Percentiles rank a stretch among this genome's conserved stretches.
Evolutionary conservation across 768 basidiomycete species (phyloP).

Genomic region (Suillus decipiens): DNA sequence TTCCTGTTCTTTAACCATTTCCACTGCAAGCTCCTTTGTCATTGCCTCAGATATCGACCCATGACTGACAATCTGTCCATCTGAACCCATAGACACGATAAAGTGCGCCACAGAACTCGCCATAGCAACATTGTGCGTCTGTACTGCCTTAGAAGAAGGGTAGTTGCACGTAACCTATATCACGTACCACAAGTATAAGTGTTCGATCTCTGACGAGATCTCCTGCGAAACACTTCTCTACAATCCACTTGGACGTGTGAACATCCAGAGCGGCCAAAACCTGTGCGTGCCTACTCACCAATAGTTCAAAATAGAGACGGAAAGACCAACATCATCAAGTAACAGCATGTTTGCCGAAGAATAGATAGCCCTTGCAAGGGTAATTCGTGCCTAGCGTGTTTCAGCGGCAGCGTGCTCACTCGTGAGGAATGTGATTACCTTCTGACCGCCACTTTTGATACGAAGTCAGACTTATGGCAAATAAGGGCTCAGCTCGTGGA

Average conservation of each 20-base stretch:
- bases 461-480: background rate
- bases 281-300: slow-evolving; percentile 8
- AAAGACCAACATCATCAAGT: slow-evolving; percentile 64
- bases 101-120: slow-evolving; percentile 28
- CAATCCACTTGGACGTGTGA: slow-evolving; percentile 52
- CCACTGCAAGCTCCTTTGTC: slow-evolving; percentile 32
- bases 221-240: slow-evolving; percentile 47
- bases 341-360: slow-evolving; percentile 62
- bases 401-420: background rate
- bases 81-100: slow-evolving; percentile 53
- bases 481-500: background rate
- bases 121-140: slow-evolving; percentile 38
- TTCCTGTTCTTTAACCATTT: slow-evolving; percentile 20
- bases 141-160: slow-evolving; percentile 1
- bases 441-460: slow-evolving; percentile 51
- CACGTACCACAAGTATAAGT: slow-evolving; percentile 50
- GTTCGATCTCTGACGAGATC: slow-evolving; percentile 52
- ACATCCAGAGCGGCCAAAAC: slow-evolving; percentile 61
- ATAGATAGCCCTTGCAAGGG: slow-evolving; percentile 61
- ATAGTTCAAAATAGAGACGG: background rate
- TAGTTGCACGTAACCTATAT: background rate
- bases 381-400: slow-evolving; percentile 44
- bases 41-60: slow-evolving; percentile 53
- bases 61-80: slow-evolving; percentile 53
- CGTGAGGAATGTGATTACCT: slow-evolving; percentile 36